A percentile compares a stretch with the other conserved stretches of the same genome.
phyloP scores from a whole-genome alignment of 2,329 filamentous ascomycete genomes.

The Cladosporium sphaerospermum region DNA sequence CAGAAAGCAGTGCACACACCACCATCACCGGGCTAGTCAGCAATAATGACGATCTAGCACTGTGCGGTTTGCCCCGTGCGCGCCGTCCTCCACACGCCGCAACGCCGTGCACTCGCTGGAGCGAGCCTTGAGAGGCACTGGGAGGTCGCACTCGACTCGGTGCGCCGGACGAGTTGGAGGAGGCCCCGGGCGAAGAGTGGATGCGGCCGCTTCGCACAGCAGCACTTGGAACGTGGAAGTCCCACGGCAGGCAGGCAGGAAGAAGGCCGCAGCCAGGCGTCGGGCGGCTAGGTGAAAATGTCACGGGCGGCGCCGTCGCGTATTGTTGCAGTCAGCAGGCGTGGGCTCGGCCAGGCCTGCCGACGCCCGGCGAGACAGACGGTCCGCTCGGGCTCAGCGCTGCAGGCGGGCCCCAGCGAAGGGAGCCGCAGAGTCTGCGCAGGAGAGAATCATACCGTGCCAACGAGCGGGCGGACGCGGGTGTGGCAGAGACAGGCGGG shows the following conservation, averaged over 20 bases:
- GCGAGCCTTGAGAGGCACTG: background rate
- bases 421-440: background rate
- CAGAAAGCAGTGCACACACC: too few relatives aligned
- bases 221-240: too few relatives aligned
- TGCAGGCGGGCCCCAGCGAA: constrained; percentile 6
- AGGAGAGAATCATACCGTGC: background rate
- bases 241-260: too few relatives aligned
- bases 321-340: constrained; percentile 4
- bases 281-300: constrained; percentile 8
- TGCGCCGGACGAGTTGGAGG: background rate
- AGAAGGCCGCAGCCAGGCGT: background rate
- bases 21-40: too few relatives aligned
- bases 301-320: background rate
- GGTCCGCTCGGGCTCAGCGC: background rate
- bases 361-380: background rate
- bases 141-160: background rate
- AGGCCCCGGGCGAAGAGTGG: background rate
- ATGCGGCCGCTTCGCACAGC: too few relatives aligned
- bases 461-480: too few relatives aligned
- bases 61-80: background rate
- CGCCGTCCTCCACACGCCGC: constrained; percentile 7
- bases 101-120: background rate
- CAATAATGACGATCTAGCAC: too few relatives aligned
- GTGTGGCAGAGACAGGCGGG: too few relatives aligned
- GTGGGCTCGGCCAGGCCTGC: constrained; percentile 5